Conservation (phyloP, 495 filamentous ascomycete genomes). For the Aspergillus diversus region DNA sequence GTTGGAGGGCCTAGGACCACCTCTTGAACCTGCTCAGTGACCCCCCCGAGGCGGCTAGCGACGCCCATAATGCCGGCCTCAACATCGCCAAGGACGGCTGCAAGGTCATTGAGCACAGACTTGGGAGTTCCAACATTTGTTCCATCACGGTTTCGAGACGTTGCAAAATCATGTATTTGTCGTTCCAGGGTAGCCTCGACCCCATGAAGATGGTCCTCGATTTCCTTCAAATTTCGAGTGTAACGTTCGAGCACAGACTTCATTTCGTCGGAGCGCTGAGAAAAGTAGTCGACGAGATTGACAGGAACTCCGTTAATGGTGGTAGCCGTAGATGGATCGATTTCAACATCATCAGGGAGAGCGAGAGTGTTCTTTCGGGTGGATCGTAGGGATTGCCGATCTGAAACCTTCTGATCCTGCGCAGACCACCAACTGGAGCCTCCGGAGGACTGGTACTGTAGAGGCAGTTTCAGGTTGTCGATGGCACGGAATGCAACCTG, state of each 20-base stretch:
- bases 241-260: constrained; percentile 65
- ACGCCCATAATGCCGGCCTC: constrained; percentile 78
- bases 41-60: constrained; percentile 68
- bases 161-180: constrained; percentile 69
- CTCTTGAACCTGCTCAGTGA: constrained; percentile 71
- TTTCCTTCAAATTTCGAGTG: constrained; percentile 71
- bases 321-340: constrained; percentile 50
- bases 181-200: constrained; percentile 71
- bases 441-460: constrained; percentile 65
- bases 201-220: constrained; percentile 78
- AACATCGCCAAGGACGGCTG: constrained; percentile 72
- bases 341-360: constrained; percentile 61
- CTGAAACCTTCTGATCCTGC: constrained; percentile 48
- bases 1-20: constrained; percentile 59
- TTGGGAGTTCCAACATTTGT: constrained; percentile 44
- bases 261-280: constrained; percentile 72
- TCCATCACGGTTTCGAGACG: constrained; percentile 55
- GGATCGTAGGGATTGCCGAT: constrained; percentile 43
- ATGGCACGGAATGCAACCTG: constrained; percentile 74
- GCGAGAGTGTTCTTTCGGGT: constrained; percentile 50
- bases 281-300: constrained; percentile 78
- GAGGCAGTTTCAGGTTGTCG: constrained; percentile 74
- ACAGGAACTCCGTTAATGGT: constrained; percentile 47
- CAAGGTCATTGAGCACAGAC: constrained; percentile 60
- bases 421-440: constrained; percentile 49